phyloP scores from a whole-genome alignment of 2,329 filamentous ascomycete species.

The Curvularia sp. region DNA sequence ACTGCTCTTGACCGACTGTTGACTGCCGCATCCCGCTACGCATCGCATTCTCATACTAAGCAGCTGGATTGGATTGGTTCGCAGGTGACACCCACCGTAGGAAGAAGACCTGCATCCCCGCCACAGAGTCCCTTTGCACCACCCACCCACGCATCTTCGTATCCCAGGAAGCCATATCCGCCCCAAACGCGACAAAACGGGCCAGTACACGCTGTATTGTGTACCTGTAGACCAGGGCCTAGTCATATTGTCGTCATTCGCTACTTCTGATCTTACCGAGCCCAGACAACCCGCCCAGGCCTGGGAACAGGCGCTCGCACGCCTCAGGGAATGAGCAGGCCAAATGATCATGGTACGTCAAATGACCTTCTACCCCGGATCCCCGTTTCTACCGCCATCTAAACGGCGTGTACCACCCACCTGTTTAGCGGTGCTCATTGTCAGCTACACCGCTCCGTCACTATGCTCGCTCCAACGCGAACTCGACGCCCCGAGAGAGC shows the following conservation, averaged over 20 bases:
- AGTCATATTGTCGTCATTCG: constrained; percentile 18
- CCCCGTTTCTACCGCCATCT: constrained; percentile 7
- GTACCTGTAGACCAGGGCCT: constrained; percentile 17
- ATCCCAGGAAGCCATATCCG: constrained; percentile 13
- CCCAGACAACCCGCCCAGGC: constrained; percentile 27
- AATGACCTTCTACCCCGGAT: constrained; percentile 9
- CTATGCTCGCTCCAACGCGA: constrained; percentile 2
- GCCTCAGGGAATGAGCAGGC: constrained; percentile 51
- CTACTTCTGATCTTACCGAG: constrained; percentile 19
- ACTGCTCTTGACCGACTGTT: background rate
- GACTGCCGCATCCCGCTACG: constrained; percentile 6
- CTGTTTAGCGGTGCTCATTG: constrained; percentile 3
- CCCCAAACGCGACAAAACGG: constrained; percentile 14
- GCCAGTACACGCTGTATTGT: constrained; percentile 12
- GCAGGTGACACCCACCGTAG: constrained; percentile 22
- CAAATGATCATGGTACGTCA: constrained; percentile 51
- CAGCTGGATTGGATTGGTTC: constrained; percentile 9
- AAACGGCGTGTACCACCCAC: constrained; percentile 2
- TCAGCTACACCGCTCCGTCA: constrained; percentile 10
- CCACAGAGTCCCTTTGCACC: constrained; percentile 22
- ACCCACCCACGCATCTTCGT: constrained; percentile 21
- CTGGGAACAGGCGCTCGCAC: constrained; percentile 38
- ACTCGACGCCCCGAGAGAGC: constrained; percentile 9
- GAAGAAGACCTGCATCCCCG: constrained; percentile 19
- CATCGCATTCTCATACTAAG: constrained; percentile 13